These are phyloP conservation scores for Yamagishiella unicocca DNA, from an alignment of 139 green algal genomes.

Conservation along the genomic window DNA sequence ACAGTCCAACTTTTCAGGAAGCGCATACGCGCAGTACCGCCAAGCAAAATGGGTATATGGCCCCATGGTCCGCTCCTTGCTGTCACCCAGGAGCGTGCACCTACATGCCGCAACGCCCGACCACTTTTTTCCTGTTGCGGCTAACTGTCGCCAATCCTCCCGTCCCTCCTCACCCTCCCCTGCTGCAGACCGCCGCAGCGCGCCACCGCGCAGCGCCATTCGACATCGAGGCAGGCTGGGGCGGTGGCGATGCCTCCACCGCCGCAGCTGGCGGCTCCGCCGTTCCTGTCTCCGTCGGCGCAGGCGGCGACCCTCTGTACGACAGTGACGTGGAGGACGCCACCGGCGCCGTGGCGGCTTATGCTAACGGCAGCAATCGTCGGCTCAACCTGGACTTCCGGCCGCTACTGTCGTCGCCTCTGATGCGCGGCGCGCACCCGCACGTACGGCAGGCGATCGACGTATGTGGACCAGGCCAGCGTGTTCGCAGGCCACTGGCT, in stretches of 20 bases:
- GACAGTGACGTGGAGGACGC: slow-evolving; percentile 13
- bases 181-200: not conserved
- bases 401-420: slow-evolving; percentile 34
- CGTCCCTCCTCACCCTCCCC: too few species aligned
- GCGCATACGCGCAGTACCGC: not conserved
- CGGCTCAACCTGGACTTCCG: slow-evolving; percentile 35
- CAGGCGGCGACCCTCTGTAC: not conserved
- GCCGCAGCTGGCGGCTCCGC: not conserved
- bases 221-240: slow-evolving; percentile 43
- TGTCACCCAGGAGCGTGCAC: too few species aligned
- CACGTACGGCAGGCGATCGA: slow-evolving; percentile 34
- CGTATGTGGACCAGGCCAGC: slow-evolving; percentile 16
- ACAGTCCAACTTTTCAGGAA: not conserved
- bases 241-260: not conserved
- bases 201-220: slow-evolving; percentile 1
- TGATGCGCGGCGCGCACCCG: slow-evolving; percentile 34
- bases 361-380: slow-evolving; percentile 16
- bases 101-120: too few species aligned
- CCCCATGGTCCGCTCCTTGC: not conserved
- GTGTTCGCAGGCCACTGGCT: slow-evolving; percentile 21
- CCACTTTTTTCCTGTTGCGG: too few species aligned
- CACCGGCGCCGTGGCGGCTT: not conserved
- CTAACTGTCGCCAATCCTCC: too few species aligned
- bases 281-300: slow-evolving; percentile 21
- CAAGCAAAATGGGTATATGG: not conserved